These are phyloP conservation scores for Silene coronaria DNA, from an alignment of 179 eudicot species.

Conservation along the genomic window DNA sequence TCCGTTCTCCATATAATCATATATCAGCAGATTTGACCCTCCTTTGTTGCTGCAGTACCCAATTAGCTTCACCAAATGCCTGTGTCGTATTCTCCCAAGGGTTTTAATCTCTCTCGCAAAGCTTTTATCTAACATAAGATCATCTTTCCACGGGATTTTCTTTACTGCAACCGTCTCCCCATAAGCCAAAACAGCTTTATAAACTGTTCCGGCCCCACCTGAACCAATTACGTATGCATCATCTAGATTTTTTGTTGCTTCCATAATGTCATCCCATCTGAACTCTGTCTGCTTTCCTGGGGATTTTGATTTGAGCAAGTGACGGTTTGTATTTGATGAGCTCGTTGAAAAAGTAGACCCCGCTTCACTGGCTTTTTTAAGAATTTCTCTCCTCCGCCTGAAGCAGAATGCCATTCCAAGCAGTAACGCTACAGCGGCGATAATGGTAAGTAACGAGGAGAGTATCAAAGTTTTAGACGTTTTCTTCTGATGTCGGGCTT, in stretches of 20 bases:
- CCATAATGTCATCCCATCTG: slow-evolving; percentile 88
- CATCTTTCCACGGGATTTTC: slow-evolving; percentile 69
- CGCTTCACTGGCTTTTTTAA: slow-evolving; percentile 34
- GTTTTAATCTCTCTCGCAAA: slow-evolving; percentile 85
- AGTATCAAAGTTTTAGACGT: slow-evolving; percentile 39
- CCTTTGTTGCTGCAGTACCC: slow-evolving; percentile 68
- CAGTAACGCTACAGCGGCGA: slow-evolving; percentile 54
- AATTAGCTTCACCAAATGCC: slow-evolving; percentile 81
- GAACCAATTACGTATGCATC: slow-evolving; percentile 79
- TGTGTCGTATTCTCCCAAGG: slow-evolving; percentile 83
- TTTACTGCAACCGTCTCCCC: slow-evolving; percentile 84
- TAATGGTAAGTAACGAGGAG: slow-evolving; percentile 47
- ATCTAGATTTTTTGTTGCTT: slow-evolving; percentile 77
- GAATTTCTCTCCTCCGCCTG: slow-evolving; percentile 40
- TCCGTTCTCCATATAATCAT: slow-evolving; percentile 95
- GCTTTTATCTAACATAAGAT: slow-evolving; percentile 61
- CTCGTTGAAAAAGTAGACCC: slow-evolving; percentile 49
- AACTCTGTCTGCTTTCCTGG: slow-evolving; percentile 44
- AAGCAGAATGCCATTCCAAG: slow-evolving; percentile 56
- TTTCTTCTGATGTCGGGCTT: slow-evolving; percentile 26
- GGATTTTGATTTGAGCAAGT: slow-evolving; percentile 47
- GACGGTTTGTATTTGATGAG: slow-evolving; percentile 57
- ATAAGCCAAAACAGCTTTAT: slow-evolving; percentile 60
- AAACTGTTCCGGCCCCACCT: slow-evolving; percentile 88
- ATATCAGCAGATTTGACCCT: slow-evolving; percentile 62